A percentile compares a stretch with the other conserved stretches of the same genome.
phyloP scores from a whole-genome alignment of 2,329 filamentous ascomycete species.

The Hymenoscyphus scutula region DNA sequence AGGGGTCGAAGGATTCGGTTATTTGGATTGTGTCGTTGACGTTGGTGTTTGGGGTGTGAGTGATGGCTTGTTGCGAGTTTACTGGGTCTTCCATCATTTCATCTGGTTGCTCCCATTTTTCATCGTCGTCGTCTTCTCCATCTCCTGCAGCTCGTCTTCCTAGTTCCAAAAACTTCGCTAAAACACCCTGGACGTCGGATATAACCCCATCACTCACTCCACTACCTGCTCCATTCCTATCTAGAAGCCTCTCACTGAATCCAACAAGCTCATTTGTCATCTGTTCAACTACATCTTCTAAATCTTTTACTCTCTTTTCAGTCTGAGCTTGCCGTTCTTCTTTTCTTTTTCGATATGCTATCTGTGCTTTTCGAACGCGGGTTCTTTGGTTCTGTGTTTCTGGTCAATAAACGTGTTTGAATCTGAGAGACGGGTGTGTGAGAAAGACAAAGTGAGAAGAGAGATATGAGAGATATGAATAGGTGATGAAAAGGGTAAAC shows the following conservation, averaged over 20 bases:
- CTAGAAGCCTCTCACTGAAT: constrained; percentile 16
- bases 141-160: constrained; percentile 12
- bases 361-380: constrained; percentile 20
- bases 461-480: too few species aligned
- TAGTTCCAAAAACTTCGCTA: constrained; percentile 18
- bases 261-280: constrained; percentile 21
- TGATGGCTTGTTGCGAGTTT: not conserved
- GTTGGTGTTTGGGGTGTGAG: not conserved
- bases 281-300: constrained; percentile 22
- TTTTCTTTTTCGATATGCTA: constrained; percentile 18
- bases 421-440: too few species aligned
- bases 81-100: not conserved
- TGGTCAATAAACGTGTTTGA: not conserved
- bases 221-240: not conserved
- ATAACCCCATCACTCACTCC: constrained; percentile 4
- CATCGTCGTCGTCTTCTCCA: not conserved
- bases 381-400: constrained; percentile 16
- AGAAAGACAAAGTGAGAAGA: too few species aligned
- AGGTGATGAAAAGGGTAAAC: too few species aligned
- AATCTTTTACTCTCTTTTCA: constrained; percentile 14
- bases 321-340: constrained; percentile 14
- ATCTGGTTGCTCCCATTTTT: not conserved
- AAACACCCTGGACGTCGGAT: constrained; percentile 10
- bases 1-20: not conserved
- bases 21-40: not conserved